Base-by-base conservation (phyloP, 148 eudicot genomes). In the Fagopyrum homotropicum region DNA sequence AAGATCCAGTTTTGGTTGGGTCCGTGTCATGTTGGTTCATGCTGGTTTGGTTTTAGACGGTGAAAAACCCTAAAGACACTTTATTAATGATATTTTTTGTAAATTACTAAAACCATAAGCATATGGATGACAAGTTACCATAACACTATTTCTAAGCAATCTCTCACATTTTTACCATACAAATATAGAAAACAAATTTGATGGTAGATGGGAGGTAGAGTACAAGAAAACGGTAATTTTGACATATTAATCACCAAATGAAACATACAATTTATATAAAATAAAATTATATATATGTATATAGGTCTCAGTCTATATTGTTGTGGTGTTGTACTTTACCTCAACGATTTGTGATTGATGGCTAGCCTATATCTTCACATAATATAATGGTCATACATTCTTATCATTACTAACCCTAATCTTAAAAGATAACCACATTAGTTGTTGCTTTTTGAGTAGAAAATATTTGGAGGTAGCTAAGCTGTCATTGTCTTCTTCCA, bases 291-390 rank as follows among this genome's bases (percentile, higher is more conserved):
- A 66, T 14, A 43, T 2, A 64, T 64, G 6, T 6, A 59, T 22
- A 66, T 66, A 40, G 46, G 71, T 66, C 47, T 40, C 71, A 17
- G 43, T 66, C 71, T 66, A 66, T 17, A 66, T 66, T 66, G 71
- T 66, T 66, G 71, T 66, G 71, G 46, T 66, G 71, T 66, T 66
- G 71, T 66, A 66, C 71, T 66, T 66, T 66, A 66, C 46, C 71
- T 66, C 71, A 35, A 43, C 46, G 71, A 66, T 66, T 66, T 66
- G 71, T 66, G 71, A 66, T 66, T 66, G 71, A 66, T 35, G 43
- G 71, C 17, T 40, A 66, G 71, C 19, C 46, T 46, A 66, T 66
- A 66, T 66, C 71, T 66, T 66, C 46, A 66, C 71, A 66, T 15
- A 66, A 43, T 40, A 66, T 15, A 66, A 43, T 40, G 71, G 71